Conservation (phyloP, 192 early-diverging fungal species). For the Chytriomyces sp. region DNA sequence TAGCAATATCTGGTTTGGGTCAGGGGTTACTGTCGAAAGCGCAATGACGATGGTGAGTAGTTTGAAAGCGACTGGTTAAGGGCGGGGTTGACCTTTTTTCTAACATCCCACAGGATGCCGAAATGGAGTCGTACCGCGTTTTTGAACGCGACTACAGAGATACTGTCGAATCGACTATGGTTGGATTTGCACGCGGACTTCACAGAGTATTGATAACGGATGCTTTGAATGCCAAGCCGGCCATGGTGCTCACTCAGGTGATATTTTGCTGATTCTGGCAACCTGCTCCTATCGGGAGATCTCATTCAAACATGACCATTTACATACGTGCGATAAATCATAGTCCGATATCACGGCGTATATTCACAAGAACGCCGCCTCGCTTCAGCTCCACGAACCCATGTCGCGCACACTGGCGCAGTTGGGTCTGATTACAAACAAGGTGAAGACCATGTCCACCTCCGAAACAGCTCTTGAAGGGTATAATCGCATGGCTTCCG, state of each 20-base stretch:
- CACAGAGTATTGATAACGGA: slow-evolving; percentile 67
- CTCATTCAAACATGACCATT: no score
- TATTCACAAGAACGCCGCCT: slow-evolving; percentile 30
- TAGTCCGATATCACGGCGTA: slow-evolving; percentile 61
- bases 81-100: background rate
- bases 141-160: slow-evolving; percentile 49
- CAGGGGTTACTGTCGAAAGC: slow-evolving; percentile 15
- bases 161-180: slow-evolving; percentile 47
- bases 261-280: no score
- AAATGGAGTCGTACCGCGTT: slow-evolving; percentile 51
- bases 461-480: slow-evolving; percentile 57
- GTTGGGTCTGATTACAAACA: slow-evolving; percentile 30
- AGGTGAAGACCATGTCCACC: slow-evolving; percentile 46
- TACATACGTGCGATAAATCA: no score
- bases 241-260: slow-evolving; percentile 62
- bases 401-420: slow-evolving; percentile 44
- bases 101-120: slow-evolving; percentile 27
- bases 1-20: no score
- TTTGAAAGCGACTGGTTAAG: background rate
- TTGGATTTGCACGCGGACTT: slow-evolving; percentile 59
- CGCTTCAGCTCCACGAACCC: slow-evolving; percentile 37
- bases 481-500: slow-evolving; percentile 56
- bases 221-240: slow-evolving; percentile 30
- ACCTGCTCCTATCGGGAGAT: no score
- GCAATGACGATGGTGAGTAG: slow-evolving; percentile 33